Percentiles rank a stretch among this genome's conserved stretches.
These are phyloP conservation scores for Talaromyces rugulosus DNA, from an alignment of 2,329 filamentous ascomycete genomes.

Conservation along the genomic window DNA sequence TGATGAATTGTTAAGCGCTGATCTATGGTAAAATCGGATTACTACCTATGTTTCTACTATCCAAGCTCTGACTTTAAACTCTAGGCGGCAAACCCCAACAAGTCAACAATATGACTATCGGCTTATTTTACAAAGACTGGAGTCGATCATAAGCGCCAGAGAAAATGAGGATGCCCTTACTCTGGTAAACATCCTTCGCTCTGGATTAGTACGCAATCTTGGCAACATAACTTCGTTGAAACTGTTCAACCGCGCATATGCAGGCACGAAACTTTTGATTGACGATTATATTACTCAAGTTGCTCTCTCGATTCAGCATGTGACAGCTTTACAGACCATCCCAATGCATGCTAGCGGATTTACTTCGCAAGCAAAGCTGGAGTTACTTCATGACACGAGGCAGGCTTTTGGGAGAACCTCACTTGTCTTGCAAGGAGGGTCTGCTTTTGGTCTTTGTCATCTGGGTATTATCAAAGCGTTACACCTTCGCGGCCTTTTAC, in stretches of 20 bases:
- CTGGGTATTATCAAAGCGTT: conserved; percentile 86
- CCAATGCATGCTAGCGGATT: conserved; percentile 49
- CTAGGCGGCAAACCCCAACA: conserved; percentile 74
- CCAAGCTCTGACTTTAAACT: not conserved
- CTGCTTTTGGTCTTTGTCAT: conserved; percentile 88
- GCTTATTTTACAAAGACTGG: conserved; percentile 73
- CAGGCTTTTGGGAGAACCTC: conserved; percentile 85
- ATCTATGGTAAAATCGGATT: conserved; percentile 61
- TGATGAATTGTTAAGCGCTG: conserved; percentile 75
- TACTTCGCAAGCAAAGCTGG: conserved; percentile 73
- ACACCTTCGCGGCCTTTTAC: conserved; percentile 73
- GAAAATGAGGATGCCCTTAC: conserved; percentile 68
- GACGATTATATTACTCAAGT: conserved; percentile 87
- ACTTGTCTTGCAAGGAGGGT: conserved; percentile 81
- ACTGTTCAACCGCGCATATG: conserved; percentile 79
- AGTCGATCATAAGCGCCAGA: conserved; percentile 64
- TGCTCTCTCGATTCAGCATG: conserved; percentile 73
- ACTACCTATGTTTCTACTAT: not conserved
- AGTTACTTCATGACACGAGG: conserved; percentile 79
- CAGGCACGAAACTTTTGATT: conserved; percentile 84
- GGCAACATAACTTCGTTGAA: conserved; percentile 81
- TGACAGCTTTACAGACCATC: conserved; percentile 62
- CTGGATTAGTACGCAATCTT: conserved; percentile 74
- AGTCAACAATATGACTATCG: conserved; percentile 82
- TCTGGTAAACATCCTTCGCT: conserved; percentile 74